Conservation (phyloP, 108 stramenopile genomes). For the Cyclotella baltica region DNA sequence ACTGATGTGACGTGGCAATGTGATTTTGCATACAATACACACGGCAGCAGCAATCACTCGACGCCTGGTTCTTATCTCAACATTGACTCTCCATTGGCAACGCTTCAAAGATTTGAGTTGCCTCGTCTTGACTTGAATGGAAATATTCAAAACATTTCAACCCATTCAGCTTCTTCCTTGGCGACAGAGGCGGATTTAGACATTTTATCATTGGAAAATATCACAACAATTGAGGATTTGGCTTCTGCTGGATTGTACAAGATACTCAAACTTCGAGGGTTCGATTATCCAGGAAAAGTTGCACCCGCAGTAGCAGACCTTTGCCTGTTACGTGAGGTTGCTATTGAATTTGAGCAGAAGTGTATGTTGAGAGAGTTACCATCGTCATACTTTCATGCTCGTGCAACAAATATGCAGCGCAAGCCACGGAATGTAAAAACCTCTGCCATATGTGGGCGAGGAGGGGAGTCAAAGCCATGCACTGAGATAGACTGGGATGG, state of each 20-base stretch:
- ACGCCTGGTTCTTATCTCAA: conserved; percentile 17
- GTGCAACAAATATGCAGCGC: not conserved
- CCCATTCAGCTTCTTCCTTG: conserved; percentile 8
- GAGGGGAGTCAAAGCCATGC: conserved; percentile 43
- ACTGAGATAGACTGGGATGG: conserved; percentile 58
- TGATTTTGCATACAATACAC: conserved; percentile 24
- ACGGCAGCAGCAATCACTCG: not conserved
- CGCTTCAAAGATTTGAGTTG: conserved; percentile 24
- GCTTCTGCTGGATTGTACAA: conserved; percentile 45
- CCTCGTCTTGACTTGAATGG: conserved; percentile 24
- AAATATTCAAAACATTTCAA: conserved; percentile 32
- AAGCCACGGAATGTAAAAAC: conserved; percentile 4
- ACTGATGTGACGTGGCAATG: conserved; percentile 27
- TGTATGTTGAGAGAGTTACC: conserved; percentile 23
- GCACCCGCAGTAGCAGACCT: conserved; percentile 33
- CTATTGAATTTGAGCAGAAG: conserved; percentile 46
- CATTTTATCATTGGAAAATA: conserved; percentile 32
- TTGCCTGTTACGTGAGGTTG: conserved; percentile 45
- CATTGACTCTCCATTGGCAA: conserved; percentile 35
- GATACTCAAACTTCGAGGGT: conserved; percentile 56
- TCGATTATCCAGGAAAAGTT: conserved; percentile 51
- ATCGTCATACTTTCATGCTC: conserved; percentile 2
- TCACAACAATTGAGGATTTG: conserved; percentile 58
- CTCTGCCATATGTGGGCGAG: conserved; percentile 36
- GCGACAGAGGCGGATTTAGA: conserved; percentile 29